These are phyloP conservation scores for Gnomoniopsis smithogilvyi DNA, from an alignment of 2,329 filamentous ascomycete species.

Conservation along the genomic window DNA sequence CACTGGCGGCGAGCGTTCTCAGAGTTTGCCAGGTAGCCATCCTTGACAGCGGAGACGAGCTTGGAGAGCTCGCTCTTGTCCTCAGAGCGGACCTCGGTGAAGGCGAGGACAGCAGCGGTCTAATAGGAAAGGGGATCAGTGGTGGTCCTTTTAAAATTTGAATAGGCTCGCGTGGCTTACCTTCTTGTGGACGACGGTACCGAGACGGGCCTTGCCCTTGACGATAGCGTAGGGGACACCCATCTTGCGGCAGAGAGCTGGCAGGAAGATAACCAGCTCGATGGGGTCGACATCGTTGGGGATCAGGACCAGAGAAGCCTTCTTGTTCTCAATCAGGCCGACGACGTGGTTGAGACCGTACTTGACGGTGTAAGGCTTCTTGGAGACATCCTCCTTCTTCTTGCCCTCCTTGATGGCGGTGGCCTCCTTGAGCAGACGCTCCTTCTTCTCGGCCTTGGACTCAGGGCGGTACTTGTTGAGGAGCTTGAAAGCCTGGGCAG, in stretches of 20 bases:
- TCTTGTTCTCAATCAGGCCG: constrained; percentile 98
- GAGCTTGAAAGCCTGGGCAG: constrained; percentile 96
- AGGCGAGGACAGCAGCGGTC: constrained; percentile 92
- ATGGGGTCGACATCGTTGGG: constrained; percentile 99
- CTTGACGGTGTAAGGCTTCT: constrained; percentile 99
- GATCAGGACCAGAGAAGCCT: constrained; percentile 96
- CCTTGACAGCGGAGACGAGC: constrained; percentile 94
- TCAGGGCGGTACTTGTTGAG: constrained; percentile 99
- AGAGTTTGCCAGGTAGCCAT: constrained; percentile 94
- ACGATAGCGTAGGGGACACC: constrained; percentile 98
- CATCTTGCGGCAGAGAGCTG: constrained; percentile 99
- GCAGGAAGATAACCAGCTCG: constrained; percentile 98
- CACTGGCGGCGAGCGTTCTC: constrained; percentile 90
- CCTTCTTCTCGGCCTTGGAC: constrained; percentile 99
- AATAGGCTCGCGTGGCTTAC: constrained; percentile 39
- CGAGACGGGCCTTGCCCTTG: constrained; percentile 99
- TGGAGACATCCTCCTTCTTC: constrained; percentile 99
- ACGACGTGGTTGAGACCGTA: constrained; percentile 99
- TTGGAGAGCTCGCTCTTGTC: constrained; percentile 98
- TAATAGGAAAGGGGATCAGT: constrained; percentile 31
- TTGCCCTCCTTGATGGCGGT: constrained; percentile 97
- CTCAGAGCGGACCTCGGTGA: constrained; percentile 96
- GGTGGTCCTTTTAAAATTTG: neutral
- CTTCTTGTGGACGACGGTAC: constrained; percentile 99
- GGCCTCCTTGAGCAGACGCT: constrained; percentile 96